phyloP scores from a whole-genome alignment of 2,329 filamentous ascomycete genomes.

The Gyromitra esculenta region DNA sequence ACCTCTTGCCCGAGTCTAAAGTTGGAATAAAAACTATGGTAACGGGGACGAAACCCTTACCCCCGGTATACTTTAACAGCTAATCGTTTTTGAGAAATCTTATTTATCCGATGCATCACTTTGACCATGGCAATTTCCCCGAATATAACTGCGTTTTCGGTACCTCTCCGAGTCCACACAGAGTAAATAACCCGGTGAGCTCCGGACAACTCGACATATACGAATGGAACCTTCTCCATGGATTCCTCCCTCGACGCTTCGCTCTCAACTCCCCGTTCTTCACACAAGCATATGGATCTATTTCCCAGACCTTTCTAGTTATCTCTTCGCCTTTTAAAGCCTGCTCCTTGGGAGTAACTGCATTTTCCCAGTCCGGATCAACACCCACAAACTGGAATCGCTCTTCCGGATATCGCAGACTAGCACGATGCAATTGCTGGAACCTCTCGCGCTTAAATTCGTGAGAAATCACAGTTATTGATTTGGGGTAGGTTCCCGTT shows the following conservation, averaged over 20 bases:
- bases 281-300: conserved; percentile 57
- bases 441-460: conserved; percentile 74
- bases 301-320: conserved; percentile 55
- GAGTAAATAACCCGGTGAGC: conserved; percentile 53
- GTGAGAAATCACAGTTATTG: conserved; percentile 73
- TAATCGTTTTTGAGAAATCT: not conserved
- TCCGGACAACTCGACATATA: conserved; percentile 54
- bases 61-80: not conserved
- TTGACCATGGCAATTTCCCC: conserved; percentile 50
- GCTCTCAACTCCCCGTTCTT: conserved; percentile 54
- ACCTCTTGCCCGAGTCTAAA: conserved; percentile 27
- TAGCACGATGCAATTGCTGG: conserved; percentile 71
- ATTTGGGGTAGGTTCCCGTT: conserved; percentile 66
- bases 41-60: not conserved
- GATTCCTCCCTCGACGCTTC: conserved; percentile 59
- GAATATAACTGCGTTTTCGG: conserved; percentile 47
- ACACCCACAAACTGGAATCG: conserved; percentile 69
- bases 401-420: conserved; percentile 67
- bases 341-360: conserved; percentile 55
- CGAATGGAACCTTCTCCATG: conserved; percentile 57
- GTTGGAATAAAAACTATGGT: conserved; percentile 7
- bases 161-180: conserved; percentile 52
- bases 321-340: conserved; percentile 45
- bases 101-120: not conserved
- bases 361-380: conserved; percentile 66